phyloP scores from a whole-genome alignment of 2,329 filamentous ascomycete species.

The Colletotrichum camelliae region DNA sequence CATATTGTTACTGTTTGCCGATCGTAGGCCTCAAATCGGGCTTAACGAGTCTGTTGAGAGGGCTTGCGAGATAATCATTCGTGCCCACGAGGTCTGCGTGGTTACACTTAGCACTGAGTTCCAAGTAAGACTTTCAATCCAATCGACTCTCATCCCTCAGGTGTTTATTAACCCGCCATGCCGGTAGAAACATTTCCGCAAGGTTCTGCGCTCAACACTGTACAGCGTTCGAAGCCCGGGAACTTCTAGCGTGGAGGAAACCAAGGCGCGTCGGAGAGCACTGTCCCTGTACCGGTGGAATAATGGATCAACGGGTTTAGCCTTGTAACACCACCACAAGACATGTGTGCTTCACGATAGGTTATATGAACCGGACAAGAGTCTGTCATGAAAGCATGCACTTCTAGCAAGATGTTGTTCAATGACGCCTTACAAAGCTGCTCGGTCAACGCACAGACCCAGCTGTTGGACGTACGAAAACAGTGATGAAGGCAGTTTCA shows the following conservation, averaged over 20 bases:
- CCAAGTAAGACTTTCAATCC: not conserved
- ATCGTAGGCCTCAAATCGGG: slow-evolving; percentile 52
- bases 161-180: not conserved
- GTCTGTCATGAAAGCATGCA: not conserved
- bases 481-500: not conserved
- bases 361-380: not conserved
- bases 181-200: not conserved
- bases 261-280: not conserved
- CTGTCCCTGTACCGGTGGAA: not conserved
- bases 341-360: not conserved
- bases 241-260: not conserved
- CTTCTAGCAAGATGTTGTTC: not conserved
- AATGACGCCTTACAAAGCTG: not conserved
- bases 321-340: not conserved
- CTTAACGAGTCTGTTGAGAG: slow-evolving; percentile 50
- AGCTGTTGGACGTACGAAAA: not conserved
- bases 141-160: not conserved
- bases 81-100: slow-evolving; percentile 56
- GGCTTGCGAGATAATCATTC: slow-evolving; percentile 54
- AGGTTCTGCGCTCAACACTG: not conserved
- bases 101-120: slow-evolving; percentile 44
- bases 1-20: slow-evolving; percentile 52
- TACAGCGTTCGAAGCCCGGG: not conserved
- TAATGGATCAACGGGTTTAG: not conserved
- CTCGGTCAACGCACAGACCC: not conserved